Conservation (phyloP, 2,329 filamentous ascomycete genomes). For the Lasiodiplodia sp. region DNA sequence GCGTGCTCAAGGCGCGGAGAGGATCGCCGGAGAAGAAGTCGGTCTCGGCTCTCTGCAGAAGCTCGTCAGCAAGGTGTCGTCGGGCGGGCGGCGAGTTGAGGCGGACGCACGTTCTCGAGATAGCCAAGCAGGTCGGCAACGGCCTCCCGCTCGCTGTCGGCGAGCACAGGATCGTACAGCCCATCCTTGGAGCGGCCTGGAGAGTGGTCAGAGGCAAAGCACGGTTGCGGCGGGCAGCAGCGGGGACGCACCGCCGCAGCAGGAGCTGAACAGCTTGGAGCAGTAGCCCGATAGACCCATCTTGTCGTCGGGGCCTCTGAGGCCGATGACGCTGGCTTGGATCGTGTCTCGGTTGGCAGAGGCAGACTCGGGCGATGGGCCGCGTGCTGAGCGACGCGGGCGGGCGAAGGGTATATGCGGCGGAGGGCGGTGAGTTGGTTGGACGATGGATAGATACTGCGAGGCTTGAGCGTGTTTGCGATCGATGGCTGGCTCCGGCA, state of each 20-base stretch:
- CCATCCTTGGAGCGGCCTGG: conserved; percentile 56
- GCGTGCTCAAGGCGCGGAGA: conserved; percentile 88
- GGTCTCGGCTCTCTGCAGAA: conserved; percentile 84
- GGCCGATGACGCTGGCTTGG: conserved; percentile 24
- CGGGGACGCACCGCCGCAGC: conserved; percentile 46
- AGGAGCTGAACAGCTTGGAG: conserved; percentile 46
- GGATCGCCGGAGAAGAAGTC: conserved; percentile 98
- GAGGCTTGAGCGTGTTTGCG: conserved; percentile 30
- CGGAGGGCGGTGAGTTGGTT: conserved; percentile 31
- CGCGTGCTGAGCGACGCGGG: conserved; percentile 27
- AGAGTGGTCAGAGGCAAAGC: conserved; percentile 35
- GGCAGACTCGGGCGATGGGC: conserved; percentile 26
- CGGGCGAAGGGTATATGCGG: conserved; percentile 26
- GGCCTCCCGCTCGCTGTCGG: conserved; percentile 95
- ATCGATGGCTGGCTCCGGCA: conserved; percentile 29
- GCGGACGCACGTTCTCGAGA: conserved; percentile 82
- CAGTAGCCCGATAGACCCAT: conserved; percentile 48
- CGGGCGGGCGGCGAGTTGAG: neutral
- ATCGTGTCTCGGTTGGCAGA: conserved; percentile 18
- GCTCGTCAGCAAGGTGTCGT: conserved; percentile 32
- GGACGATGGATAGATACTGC: conserved; percentile 30
- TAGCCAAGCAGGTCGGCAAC: conserved; percentile 95
- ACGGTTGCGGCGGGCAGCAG: conserved; percentile 16
- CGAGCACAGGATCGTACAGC: conserved; percentile 70
- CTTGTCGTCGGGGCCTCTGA: conserved; percentile 31